phyloP scores from a whole-genome alignment of 1,139 yeast genomes.

The Schizosaccharomyces versatilis region DNA sequence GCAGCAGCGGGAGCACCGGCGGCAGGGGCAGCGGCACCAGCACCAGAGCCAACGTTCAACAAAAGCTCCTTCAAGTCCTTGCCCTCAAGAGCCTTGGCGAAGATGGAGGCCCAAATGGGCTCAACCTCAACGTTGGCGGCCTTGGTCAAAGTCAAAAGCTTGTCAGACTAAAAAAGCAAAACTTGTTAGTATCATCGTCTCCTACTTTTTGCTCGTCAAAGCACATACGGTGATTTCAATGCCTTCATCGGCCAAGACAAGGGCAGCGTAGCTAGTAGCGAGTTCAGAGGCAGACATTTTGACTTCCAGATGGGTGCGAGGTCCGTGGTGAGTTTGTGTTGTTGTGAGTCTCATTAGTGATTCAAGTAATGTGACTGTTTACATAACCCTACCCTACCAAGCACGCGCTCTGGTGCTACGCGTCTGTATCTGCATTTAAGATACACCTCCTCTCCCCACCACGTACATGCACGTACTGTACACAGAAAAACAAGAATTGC shows the following conservation, averaged over 20 bases:
- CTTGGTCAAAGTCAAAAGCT: constrained; percentile 60
- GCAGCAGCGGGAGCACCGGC: constrained; percentile 26
- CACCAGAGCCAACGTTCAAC: constrained; percentile 55
- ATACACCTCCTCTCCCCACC: too few species aligned
- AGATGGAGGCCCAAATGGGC: constrained; percentile 65
- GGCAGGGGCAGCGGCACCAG: constrained; percentile 34
- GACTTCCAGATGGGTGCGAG: not conserved
- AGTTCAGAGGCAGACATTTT: constrained; percentile 7
- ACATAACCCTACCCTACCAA: not conserved
- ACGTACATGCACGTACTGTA: too few species aligned
- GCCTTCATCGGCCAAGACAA: constrained; percentile 9
- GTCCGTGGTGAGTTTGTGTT: too few species aligned
- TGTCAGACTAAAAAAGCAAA: constrained; percentile 32
- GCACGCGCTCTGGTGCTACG: too few species aligned
- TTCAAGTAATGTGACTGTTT: not conserved
- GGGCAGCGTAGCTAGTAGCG: constrained; percentile 8
- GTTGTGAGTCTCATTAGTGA: not conserved
- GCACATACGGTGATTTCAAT: constrained; percentile 4
- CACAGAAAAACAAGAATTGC: too few species aligned
- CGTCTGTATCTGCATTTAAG: too few species aligned
- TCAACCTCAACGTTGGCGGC: constrained; percentile 85
- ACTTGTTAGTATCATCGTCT: not conserved
- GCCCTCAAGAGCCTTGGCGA: constrained; percentile 93
- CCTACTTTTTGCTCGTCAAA: not conserved
- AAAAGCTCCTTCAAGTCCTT: constrained; percentile 82